Base-by-base conservation (phyloP, 2,329 filamentous ascomycete species). In the Penicillium sp. region DNA sequence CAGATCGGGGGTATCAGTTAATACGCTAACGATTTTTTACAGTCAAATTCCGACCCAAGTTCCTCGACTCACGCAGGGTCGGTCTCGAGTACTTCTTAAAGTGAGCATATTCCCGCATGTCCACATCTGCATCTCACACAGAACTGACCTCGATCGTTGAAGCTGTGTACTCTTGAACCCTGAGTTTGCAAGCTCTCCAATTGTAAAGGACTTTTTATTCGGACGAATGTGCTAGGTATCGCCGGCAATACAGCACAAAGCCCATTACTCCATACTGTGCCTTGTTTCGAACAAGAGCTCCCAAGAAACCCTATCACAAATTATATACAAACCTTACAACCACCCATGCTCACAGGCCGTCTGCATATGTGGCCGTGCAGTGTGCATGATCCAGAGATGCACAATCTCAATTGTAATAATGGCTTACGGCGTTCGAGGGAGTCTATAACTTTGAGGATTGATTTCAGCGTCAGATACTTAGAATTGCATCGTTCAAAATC, bases 11-110 rank as follows among this genome's bases (percentile, higher is more conserved):
- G 50, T 23, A 19, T 17, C 2, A 11, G 31, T 23, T 30, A 46
- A 38, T 38, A 38, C 13, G 31, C 65, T 57, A 60, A 67, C 71
- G 60, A 31, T 17, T 1, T n/a, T n/a, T n/a, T 55, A 54, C 67
- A 85, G 84, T 84, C 70, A 84, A 84, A 66, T 97, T 97, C 73
- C 85, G 91, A 56, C 89, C 91, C 11, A 86, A 86, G 56, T 98
- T 99, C 75, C 84, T 99, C 19, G 93, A 97, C 76, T 89, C 90
- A 72, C 85, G 95, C 71, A 88, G 92, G 68, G 84, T 87, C 47
- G 94, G 93, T 6, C 81, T 99, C 62, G 89, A 92, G 73, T 97
- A 98, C 75, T 99, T 98, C 75, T 81, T 99, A 58, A 96, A 96
- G 93, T 96, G 81, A 64, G 46, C 53, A 44, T 44, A 11, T 15